These are phyloP conservation scores for Diphasiastrum complanatum DNA, from an alignment of 83 land plant species.

Conservation along the genomic window DNA sequence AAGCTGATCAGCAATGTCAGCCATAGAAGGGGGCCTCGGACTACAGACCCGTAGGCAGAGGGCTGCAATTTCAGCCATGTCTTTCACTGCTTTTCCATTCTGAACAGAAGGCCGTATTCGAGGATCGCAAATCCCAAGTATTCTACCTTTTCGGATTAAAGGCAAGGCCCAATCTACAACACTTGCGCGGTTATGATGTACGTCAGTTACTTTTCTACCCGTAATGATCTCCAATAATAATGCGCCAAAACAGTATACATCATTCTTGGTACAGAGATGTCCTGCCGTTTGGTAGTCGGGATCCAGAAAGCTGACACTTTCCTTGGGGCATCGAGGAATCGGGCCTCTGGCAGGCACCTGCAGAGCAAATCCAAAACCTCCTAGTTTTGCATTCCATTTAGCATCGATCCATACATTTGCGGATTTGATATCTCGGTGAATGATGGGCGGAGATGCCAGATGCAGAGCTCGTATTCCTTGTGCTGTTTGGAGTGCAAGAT, in stretches of 20 bases:
- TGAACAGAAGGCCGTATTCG: constrained; percentile 34
- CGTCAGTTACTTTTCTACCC: constrained; percentile 57
- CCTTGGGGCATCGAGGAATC: constrained; percentile 26
- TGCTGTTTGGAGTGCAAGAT: constrained; percentile 55
- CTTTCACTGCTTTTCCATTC: constrained; percentile 28
- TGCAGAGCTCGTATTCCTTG: constrained; percentile 52
- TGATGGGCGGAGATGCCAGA: constrained; percentile 52
- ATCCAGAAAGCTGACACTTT: constrained; percentile 55
- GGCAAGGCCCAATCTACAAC: constrained; percentile 75
- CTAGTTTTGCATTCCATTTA: constrained; percentile 48
- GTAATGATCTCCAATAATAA: constrained; percentile 60
- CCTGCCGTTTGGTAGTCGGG: constrained; percentile 43
- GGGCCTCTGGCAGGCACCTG: constrained; percentile 28
- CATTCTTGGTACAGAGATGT: constrained; percentile 48
- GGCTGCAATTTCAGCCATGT: constrained; percentile 42
- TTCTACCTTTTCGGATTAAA: constrained; percentile 31
- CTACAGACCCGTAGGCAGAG: constrained; percentile 37
- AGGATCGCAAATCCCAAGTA: constrained; percentile 39
- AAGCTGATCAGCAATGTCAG: constrained; percentile 43
- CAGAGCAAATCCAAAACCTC: constrained; percentile 70
- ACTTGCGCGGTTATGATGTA: constrained; percentile 43
- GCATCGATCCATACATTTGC: constrained; percentile 54
- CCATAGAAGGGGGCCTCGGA: constrained; percentile 51
- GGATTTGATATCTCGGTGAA: constrained; percentile 69
- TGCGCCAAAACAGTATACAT: constrained; percentile 72